Evolutionary conservation across 345 rosid genomes (phyloP), one percentile per base, ranked within the genome.

Genomic region (Sonneratia caseolaris): DNA sequence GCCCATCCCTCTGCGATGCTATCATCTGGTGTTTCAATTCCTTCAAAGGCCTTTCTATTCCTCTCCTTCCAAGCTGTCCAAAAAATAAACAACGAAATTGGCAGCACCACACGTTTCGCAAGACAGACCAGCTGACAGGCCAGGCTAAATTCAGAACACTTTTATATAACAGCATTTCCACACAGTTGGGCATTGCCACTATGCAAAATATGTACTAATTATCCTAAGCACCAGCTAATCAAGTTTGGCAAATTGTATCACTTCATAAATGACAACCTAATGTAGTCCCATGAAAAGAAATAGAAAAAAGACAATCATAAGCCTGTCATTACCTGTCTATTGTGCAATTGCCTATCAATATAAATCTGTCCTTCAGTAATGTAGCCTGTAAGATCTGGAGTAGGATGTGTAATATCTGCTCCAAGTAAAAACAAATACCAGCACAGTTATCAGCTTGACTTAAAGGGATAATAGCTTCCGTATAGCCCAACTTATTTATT

Each of bases 311-410:
- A 22, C 13, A 57, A n/a, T 57, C 15, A 32, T 24, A 12, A 67
- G 37, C 51, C 19, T 57, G n/a, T 21, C 18, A 77, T 82, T 47
- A 86, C 96, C 92, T 90, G 98, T 83, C 96, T 86, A 71, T 92
- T 88, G 11, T 90, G 66, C n/a, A 92, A 92, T 79, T 90, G 96
- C 72, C 96, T 82, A 79, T 92, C 96, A 73, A 90, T 86, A 76
- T 92, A 90, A 75, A 90, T 90, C 78, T 92, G 96, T 56, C 98
- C 98, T 83, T 92, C 99, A 3, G 99, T 95, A 80, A 95, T 95
- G 76, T 95, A 95, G 64, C 99, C 99, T 27, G 98, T 95, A 77
- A 95, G 98, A 88, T 95, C 99, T 12, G 99, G 98, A 75, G 94
- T 95, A 22, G 99, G 99, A 83, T 95, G 98, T 6, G 99, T 95